A percentile compares a stretch with the other conserved stretches of the same genome.
Evolutionary conservation across 345 rosid species (phyloP).

Genomic region (Pugionium dolabratum): DNA sequence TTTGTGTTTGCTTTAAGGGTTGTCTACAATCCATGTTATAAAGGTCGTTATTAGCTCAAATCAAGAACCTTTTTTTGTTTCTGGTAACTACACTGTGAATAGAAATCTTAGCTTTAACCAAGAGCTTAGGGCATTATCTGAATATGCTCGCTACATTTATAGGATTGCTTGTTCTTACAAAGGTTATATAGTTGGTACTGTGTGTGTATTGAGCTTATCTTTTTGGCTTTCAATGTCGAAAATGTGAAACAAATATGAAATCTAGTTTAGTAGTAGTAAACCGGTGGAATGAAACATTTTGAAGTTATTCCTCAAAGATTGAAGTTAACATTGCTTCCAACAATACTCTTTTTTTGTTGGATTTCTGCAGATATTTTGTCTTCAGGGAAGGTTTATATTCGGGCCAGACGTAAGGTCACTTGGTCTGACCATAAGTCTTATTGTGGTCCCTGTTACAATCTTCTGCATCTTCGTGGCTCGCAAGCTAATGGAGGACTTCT

Average conservation of each 20-base stretch:
- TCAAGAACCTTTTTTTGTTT: neutral
- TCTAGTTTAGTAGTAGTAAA: conserved; percentile 2
- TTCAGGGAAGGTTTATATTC: too few species aligned
- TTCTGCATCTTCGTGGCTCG: conserved; percentile 70
- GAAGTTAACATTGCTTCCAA: neutral
- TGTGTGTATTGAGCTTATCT: neutral
- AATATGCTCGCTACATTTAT: too few species aligned
- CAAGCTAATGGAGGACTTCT: conserved; percentile 50
- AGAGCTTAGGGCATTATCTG: conserved; percentile 20
- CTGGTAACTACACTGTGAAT: neutral
- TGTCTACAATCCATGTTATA: neutral
- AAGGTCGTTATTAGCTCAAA: neutral
- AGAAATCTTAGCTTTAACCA: conserved; percentile 19
- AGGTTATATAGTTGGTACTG: conserved; percentile 3
- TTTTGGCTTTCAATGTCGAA: conserved; percentile 5
- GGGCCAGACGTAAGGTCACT: conserved; percentile 82
- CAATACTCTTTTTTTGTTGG: neutral
- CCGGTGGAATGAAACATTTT: neutral
- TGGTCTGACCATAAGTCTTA: conserved; percentile 61
- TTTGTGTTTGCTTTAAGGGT: neutral
- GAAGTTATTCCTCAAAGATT: neutral
- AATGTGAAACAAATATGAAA: neutral
- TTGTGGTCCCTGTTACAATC: conserved; percentile 60
- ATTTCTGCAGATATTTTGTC: conserved; percentile 67
- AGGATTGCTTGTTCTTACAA: conserved; percentile 14